These are phyloP conservation scores for Colletotrichum gloeosporioides DNA, from an alignment of 2,329 filamentous ascomycete species.

Conservation along the genomic window DNA sequence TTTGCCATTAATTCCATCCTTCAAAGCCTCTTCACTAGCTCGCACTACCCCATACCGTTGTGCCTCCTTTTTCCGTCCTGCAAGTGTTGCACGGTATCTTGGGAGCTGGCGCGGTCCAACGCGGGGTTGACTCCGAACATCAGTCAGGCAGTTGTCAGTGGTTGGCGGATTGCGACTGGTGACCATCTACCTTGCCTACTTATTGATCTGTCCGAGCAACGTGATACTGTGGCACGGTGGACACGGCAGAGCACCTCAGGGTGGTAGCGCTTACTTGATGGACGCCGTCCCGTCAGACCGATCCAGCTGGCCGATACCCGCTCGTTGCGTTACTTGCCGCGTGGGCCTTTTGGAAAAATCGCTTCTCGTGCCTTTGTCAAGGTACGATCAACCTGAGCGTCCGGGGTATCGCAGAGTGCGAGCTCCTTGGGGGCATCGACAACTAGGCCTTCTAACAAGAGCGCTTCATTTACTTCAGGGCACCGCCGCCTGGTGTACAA, in stretches of 20 bases:
- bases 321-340: not conserved
- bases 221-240: not conserved
- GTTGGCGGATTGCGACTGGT: not conserved
- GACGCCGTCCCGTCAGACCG: not conserved
- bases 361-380: not conserved
- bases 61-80: not conserved
- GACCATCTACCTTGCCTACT: not conserved
- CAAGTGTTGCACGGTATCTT: not conserved
- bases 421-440: not conserved
- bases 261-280: not conserved
- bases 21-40: not conserved
- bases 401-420: not conserved
- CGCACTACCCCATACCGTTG: not conserved
- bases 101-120: not conserved
- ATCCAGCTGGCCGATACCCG: not conserved
- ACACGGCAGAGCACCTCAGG: not conserved
- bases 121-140: not conserved
- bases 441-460: not conserved
- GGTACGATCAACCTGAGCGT: not conserved
- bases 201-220: not conserved
- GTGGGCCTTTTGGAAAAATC: not conserved
- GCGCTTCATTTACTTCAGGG: not conserved
- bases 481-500: not conserved
- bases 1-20: not conserved
- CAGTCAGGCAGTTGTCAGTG: not conserved